phyloP scores from a whole-genome alignment of 352 stramenopile genomes.

The Globisporangium spinosum region DNA sequence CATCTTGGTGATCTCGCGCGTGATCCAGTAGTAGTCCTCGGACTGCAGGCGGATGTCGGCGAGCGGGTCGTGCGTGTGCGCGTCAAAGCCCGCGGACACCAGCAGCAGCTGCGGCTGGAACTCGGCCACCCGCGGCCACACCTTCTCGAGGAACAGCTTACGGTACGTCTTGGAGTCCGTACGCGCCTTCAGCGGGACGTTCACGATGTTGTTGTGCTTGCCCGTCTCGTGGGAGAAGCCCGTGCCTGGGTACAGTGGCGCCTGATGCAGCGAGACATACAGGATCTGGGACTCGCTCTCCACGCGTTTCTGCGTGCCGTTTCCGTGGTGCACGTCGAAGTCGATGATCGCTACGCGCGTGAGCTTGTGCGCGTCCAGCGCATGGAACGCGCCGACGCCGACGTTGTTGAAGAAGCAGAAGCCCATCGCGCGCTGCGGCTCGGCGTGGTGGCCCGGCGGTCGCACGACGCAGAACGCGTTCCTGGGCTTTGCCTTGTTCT shows the following conservation, averaged over 20 bases:
- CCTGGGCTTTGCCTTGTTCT: background rate
- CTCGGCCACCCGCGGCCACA: constrained; percentile 31
- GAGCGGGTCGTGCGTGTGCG: constrained; percentile 41
- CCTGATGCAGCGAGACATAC: constrained; percentile 58
- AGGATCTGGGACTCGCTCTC: constrained; percentile 30
- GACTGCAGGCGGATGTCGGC: constrained; percentile 40
- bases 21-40: constrained; percentile 61
- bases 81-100: constrained; percentile 86
- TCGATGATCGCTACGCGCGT: constrained; percentile 60
- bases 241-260: constrained; percentile 43
- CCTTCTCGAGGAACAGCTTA: constrained; percentile 27
- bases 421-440: constrained; percentile 46
- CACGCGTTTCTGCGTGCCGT: constrained; percentile 65
- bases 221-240: constrained; percentile 37
- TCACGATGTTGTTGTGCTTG: constrained; percentile 36
- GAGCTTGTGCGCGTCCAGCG: constrained; percentile 62
- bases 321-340: constrained; percentile 86
- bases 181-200: constrained; percentile 36
- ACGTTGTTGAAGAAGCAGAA: constrained; percentile 98
- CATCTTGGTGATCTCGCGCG: constrained; percentile 32
- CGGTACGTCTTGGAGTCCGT: constrained; percentile 38
- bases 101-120: constrained; percentile 85
- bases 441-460: constrained; percentile 59
- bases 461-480: constrained; percentile 90
- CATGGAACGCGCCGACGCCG: constrained; percentile 91